Evolutionary conservation across 768 basidiomycete genomes (phyloP).

Genomic region (Boletus barrowsii): DNA sequence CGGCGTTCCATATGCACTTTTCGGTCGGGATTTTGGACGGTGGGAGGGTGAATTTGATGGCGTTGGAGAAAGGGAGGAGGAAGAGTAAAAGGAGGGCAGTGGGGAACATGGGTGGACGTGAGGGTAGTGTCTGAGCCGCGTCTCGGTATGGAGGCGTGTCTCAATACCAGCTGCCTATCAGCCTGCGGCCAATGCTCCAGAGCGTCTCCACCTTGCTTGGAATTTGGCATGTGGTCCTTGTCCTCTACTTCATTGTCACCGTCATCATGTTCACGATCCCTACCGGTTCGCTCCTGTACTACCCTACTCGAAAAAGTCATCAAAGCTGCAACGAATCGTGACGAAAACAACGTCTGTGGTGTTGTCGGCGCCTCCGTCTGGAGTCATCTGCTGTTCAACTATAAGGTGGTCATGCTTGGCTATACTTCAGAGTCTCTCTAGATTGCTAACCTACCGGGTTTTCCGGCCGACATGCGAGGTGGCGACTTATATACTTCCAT

Average conservation of each 20-base stretch:
- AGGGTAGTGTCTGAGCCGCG: no score
- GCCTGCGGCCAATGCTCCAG: constrained; percentile 25
- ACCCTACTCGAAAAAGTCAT: constrained; percentile 75
- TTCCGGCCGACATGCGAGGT: constrained; percentile 70
- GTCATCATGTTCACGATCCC: constrained; percentile 52
- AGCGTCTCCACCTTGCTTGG: constrained; percentile 22
- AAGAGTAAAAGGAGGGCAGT: constrained; percentile 22
- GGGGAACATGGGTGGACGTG: constrained; percentile 5
- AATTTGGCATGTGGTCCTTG: constrained; percentile 54
- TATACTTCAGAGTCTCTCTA: constrained; percentile 71
- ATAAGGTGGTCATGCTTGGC: constrained; percentile 84
- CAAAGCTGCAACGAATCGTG: constrained; percentile 53
- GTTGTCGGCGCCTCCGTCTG: constrained; percentile 44
- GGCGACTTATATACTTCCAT: constrained; percentile 62
- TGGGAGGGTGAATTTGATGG: constrained; percentile 83
- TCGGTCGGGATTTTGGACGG: constrained; percentile 68
- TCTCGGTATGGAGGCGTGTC: no score
- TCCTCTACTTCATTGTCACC: constrained; percentile 46
- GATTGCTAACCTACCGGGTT: constrained; percentile 83
- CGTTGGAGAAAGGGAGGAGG: constrained; percentile 34
- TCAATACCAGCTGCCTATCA: constrained; percentile 21
- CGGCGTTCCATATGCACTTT: constrained; percentile 97
- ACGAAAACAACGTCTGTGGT: constrained; percentile 73
- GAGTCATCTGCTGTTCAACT: constrained; percentile 68
- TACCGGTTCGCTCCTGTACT: constrained; percentile 71